Evolutionary conservation across 1,284 basidiomycete species (phyloP).

Genomic region (Ustilago nuda): DNA sequence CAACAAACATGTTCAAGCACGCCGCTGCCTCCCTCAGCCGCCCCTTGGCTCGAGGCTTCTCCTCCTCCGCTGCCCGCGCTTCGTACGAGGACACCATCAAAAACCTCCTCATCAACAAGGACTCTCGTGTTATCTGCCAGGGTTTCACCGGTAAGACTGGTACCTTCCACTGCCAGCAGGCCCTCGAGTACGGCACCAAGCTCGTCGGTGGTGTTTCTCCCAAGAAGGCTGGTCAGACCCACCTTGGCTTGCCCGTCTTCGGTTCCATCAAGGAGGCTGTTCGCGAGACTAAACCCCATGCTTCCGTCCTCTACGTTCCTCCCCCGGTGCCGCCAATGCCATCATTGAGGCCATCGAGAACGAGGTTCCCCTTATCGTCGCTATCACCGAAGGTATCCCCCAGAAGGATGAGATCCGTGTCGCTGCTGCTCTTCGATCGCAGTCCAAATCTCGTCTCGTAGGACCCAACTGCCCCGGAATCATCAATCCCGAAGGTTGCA

Average conservation of each 20-base stretch:
- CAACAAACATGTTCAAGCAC: slow-evolving; percentile 43
- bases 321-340: slow-evolving; percentile 68
- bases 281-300: slow-evolving; percentile 64
- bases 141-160: slow-evolving; percentile 86
- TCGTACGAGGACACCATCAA: slow-evolving; percentile 87
- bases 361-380: slow-evolving; percentile 67
- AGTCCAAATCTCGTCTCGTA: slow-evolving; percentile 88
- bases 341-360: slow-evolving; percentile 69
- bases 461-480: slow-evolving; percentile 96
- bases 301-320: slow-evolving; percentile 68
- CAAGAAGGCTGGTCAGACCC: slow-evolving; percentile 94
- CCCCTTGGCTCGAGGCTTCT: slow-evolving; percentile 47
- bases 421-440: slow-evolving; percentile 90
- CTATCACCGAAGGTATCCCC: slow-evolving; percentile 69
- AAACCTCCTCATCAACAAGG: slow-evolving; percentile 92
- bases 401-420: slow-evolving; percentile 74
- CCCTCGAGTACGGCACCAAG: slow-evolving; percentile 92
- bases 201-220: slow-evolving; percentile 98
- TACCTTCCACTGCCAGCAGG: slow-evolving; percentile 96
- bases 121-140: slow-evolving; percentile 75
- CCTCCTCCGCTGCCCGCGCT: slow-evolving; percentile 53
- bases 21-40: slow-evolving; percentile 34
- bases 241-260: slow-evolving; percentile 95
- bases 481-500: slow-evolving; percentile 94
- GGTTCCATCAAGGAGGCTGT: slow-evolving; percentile 86